Base-by-base conservation (phyloP, 768 basidiomycete genomes). In the Symmetrospora coprosmae region DNA sequence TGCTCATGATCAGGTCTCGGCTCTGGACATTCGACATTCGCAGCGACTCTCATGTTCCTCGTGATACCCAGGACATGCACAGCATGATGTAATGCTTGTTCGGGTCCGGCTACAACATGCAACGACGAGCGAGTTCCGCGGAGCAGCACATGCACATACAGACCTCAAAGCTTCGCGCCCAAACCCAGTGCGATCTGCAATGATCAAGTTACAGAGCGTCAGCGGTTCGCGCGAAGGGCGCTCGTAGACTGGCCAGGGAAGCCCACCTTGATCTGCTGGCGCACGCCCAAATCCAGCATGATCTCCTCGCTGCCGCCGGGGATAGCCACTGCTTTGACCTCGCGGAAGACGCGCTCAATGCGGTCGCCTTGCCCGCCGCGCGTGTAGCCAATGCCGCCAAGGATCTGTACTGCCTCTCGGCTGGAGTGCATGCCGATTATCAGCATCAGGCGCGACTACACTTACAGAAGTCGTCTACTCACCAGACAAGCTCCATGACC, bases 331-430 rank as follows among this genome's bases (percentile, higher is more conserved):
- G 64, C 66, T 30, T 46, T 62, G 14, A 66, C 64, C 17, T 68
- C 67, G 2, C 67, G 34, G 16, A 64, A 38, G 2, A 67, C 50
- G 21, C 67, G 17, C 34, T 69, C 67, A 25, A 69, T 37, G 9
- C 63, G 40, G 50, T 68, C 67, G 14, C 65, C 68, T n/a, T 49
- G 17, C 3, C 64, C 63, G 11, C 67, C 67, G 0, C 48, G 19
- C 9, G 67, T 66, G 46, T 65, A 65, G 9, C 27, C 66, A n/a
- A 69, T 64, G 5, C 68, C 68, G 16, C 68, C 68, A 9, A 69
- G 34, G 50, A 68, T 53, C 39, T 69, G 68, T 0, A 65, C 64
- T 0, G 68, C 67, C 50, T 68, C 66, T 16, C 60, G 50, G 27
- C 60, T 59, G 43, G 7, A 46, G 28, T 47, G 3, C 3, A 43